A percentile compares a stretch with the other conserved stretches of the same genome.
Evolutionary conservation across 352 stramenopile genomes (phyloP).

Genomic region (Globisporangium paddicum): DNA sequence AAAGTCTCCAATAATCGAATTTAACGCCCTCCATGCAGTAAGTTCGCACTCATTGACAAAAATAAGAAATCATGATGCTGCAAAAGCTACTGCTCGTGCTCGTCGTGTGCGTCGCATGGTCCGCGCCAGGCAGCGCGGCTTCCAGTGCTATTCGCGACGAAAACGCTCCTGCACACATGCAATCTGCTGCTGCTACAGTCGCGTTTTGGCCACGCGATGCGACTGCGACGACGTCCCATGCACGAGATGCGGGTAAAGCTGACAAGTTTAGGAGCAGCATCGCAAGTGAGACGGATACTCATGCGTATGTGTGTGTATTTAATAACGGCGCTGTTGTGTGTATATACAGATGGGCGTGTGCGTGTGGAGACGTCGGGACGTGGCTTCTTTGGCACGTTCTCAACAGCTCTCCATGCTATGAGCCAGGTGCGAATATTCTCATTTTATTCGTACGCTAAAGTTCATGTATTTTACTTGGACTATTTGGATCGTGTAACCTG

Average conservation of each 20-base stretch:
- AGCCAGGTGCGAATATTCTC: slow-evolving; percentile 14
- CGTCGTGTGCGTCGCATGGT: background rate
- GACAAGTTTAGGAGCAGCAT: no score
- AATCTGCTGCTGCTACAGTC: slow-evolving; percentile 10
- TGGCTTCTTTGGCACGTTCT: slow-evolving; percentile 26
- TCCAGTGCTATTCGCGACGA: background rate
- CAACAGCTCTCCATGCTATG: slow-evolving; percentile 10
- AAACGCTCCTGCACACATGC: background rate
- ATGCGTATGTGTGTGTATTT: background rate
- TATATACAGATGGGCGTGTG: slow-evolving; percentile 17
- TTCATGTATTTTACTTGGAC: no score
- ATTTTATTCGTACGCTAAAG: no score
- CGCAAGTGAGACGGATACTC: background rate
- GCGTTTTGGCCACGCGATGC: slow-evolving; percentile 28
- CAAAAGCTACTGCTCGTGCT: background rate
- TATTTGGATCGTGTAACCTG: background rate
- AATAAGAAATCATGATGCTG: background rate
- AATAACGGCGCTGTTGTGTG: background rate
- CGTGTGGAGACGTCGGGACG: slow-evolving; percentile 17
- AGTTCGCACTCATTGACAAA: background rate
- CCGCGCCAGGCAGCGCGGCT: background rate
- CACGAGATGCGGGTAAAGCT: slow-evolving; percentile 16
- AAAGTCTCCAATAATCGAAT: background rate
- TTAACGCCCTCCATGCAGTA: background rate
- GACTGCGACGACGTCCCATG: slow-evolving; percentile 18